Conservation (phyloP, 768 basidiomycete species). For the Agrocybe praecox region DNA sequence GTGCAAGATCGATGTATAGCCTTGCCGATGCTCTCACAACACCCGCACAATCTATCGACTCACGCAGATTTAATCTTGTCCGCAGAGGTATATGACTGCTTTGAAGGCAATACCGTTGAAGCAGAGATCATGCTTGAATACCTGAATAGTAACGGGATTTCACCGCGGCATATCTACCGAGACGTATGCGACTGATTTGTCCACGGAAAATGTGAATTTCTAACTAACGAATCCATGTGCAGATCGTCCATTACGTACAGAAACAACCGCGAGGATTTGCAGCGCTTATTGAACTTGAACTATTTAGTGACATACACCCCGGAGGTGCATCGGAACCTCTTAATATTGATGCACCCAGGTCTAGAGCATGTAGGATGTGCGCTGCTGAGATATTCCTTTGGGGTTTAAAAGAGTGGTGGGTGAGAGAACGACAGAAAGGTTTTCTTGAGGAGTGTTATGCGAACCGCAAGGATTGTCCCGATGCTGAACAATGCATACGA, state of each 20-base stretch:
- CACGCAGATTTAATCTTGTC: slow-evolving; percentile 79
- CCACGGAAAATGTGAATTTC: too few relatives aligned
- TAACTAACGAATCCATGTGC: neutral
- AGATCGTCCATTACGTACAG: slow-evolving; percentile 68
- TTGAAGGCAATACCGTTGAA: slow-evolving; percentile 76
- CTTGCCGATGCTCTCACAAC: slow-evolving; percentile 53
- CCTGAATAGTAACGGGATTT: slow-evolving; percentile 59
- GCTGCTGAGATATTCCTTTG: slow-evolving; percentile 75
- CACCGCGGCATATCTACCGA: slow-evolving; percentile 74
- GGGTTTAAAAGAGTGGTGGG: slow-evolving; percentile 83
- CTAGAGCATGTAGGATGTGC: slow-evolving; percentile 68
- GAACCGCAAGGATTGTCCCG: slow-evolving; percentile 67
- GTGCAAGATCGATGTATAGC: slow-evolving; percentile 77
- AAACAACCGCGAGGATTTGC: slow-evolving; percentile 64
- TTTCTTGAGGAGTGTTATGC: slow-evolving; percentile 56
- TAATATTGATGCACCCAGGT: slow-evolving; percentile 59
- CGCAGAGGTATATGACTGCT: slow-evolving; percentile 77
- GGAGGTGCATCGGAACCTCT: slow-evolving; percentile 58
- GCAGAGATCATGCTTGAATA: slow-evolving; percentile 88
- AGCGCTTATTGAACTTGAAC: slow-evolving; percentile 66
- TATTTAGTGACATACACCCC: slow-evolving; percentile 70
- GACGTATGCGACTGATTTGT: slow-evolving; percentile 48
- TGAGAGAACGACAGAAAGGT: slow-evolving; percentile 74
- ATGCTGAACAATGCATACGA: slow-evolving; percentile 57
- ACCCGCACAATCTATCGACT: slow-evolving; percentile 70